phyloP scores from a whole-genome alignment of 2,329 filamentous ascomycete species.

The Exutisphaerella laricina region DNA sequence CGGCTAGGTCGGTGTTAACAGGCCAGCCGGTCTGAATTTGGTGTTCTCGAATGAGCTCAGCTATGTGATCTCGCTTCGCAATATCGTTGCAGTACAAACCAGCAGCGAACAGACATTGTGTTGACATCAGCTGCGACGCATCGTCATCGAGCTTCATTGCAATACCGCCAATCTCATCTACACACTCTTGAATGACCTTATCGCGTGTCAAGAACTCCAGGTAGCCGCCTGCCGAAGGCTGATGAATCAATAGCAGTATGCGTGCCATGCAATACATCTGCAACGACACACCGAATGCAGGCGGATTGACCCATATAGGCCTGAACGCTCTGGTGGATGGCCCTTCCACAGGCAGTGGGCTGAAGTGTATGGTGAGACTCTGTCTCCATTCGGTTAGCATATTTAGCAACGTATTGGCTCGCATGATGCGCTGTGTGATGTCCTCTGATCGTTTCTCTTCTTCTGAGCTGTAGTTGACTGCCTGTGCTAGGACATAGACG shows the following conservation, averaged over 20 bases:
- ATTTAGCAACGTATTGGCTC: constrained; percentile 40
- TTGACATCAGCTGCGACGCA: constrained; percentile 41
- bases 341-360: constrained; percentile 36
- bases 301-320: constrained; percentile 50
- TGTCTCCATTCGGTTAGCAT: constrained; percentile 48
- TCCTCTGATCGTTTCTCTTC: constrained; percentile 42
- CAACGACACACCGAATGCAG: constrained; percentile 42
- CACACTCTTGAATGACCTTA: constrained; percentile 42
- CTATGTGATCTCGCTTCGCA: constrained; percentile 35
- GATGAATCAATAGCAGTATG: constrained; percentile 50
- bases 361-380: constrained; percentile 42
- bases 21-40: constrained; percentile 41
- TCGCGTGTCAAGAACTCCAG: constrained; percentile 45
- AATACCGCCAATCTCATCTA: constrained; percentile 48
- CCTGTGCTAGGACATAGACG: constrained; percentile 52
- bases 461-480: constrained; percentile 54
- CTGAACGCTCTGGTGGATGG: constrained; percentile 43
- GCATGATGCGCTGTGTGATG: constrained; percentile 38
- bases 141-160: constrained; percentile 42
- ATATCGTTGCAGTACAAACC: constrained; percentile 40
- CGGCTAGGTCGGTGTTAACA: constrained; percentile 27
- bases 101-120: constrained; percentile 41
- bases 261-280: constrained; percentile 51
- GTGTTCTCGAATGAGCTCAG: constrained; percentile 36
- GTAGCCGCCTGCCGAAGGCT: constrained; percentile 47